Percentiles rank a stretch among this genome's conserved stretches.
Evolutionary conservation across 495 filamentous ascomycete species (phyloP).

Genomic region (Podospora comata): DNA sequence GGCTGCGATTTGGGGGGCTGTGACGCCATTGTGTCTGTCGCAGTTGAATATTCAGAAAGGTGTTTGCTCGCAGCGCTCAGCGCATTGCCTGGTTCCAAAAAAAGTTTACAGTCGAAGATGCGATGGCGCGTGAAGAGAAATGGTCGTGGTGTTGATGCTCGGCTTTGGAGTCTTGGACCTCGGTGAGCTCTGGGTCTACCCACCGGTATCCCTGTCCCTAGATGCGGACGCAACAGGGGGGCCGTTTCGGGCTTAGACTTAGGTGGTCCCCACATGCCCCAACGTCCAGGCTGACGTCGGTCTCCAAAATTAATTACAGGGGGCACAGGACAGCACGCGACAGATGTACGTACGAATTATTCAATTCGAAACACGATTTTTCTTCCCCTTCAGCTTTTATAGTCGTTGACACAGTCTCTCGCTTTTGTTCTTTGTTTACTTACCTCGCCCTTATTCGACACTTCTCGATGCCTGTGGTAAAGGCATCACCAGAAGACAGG

Average conservation of each 20-base stretch:
- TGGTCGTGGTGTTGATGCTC: conserved; percentile 11
- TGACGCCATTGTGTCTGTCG: conserved; percentile 8
- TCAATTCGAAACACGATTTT: conserved; percentile 13
- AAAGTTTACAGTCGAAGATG: background rate
- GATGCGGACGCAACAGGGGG: conserved; percentile 7
- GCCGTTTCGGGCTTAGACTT: background rate
- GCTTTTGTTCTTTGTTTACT: conserved; percentile 19
- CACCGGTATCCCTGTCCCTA: conserved; percentile 1
- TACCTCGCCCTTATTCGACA: conserved; percentile 7
- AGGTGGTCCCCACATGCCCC: background rate
- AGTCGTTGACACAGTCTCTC: background rate
- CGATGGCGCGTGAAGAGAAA: background rate
- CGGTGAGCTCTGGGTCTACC: conserved; percentile 13
- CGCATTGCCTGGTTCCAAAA: background rate
- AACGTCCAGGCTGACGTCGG: conserved; percentile 24
- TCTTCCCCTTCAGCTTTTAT: conserved; percentile 7
- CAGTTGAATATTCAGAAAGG: background rate
- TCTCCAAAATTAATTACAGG: conserved; percentile 19
- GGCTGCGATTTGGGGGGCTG: conserved; percentile 29
- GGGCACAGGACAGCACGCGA: conserved; percentile 19
- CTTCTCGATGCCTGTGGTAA: conserved; percentile 25
- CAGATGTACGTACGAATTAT: background rate
- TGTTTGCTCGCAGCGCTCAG: background rate
- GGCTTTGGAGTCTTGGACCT: conserved; percentile 22
- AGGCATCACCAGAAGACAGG: conserved; percentile 23